Evolutionary conservation across 1,284 basidiomycete genomes (phyloP), one percentile per base, ranked within the genome.

Genomic region (Fomitopsis schrenkii): DNA sequence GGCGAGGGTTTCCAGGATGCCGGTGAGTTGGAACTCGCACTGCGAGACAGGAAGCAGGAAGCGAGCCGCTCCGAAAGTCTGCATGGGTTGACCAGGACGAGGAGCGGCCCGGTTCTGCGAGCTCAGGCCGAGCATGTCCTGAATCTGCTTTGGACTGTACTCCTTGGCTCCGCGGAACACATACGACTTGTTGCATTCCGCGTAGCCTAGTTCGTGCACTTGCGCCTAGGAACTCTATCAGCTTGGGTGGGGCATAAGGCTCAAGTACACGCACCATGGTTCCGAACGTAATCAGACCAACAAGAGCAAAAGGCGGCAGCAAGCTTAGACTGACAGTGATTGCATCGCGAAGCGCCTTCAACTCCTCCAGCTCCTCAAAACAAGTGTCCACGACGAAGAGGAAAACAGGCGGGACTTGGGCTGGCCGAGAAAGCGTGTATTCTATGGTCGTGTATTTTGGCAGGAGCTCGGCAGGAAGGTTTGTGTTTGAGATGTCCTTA

Each of bases 151-250:
- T 61, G 95, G 90, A 60, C 90, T 80, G 75, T 99, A 99, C 72
- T 99, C 97, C 78, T 99, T 99, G n/a, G 93, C 93, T 58, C 97
- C 97, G 41, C 97, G 91, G 88, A 99, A 99, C 64, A 99, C 97
- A 76, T 97, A 99, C 5, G 95, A 96, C 77, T 99, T 99, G 77
- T 89, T 94, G 80, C 96, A 99, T 73, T 96, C 93, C 1, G 90
- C 87, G 72, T 98, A 99, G 36, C 96, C 95, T 56, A 99, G 91
- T 78, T 99, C 97, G 76, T 99, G 97, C 1, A 99, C 95, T 90
- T 98, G 96, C 7, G 97, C 86, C 94, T 97, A 64, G 5, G 48
- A 5, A n/a, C 7, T 4, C 19, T 36, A 10, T 57, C 7, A 33
- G 19, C 26, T 40, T 26, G 35, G 30, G 38, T 63, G 35, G 33